Evolutionary conservation across 192 early-diverging fungal species (phyloP).

Genomic region (Coemansia sp.): DNA sequence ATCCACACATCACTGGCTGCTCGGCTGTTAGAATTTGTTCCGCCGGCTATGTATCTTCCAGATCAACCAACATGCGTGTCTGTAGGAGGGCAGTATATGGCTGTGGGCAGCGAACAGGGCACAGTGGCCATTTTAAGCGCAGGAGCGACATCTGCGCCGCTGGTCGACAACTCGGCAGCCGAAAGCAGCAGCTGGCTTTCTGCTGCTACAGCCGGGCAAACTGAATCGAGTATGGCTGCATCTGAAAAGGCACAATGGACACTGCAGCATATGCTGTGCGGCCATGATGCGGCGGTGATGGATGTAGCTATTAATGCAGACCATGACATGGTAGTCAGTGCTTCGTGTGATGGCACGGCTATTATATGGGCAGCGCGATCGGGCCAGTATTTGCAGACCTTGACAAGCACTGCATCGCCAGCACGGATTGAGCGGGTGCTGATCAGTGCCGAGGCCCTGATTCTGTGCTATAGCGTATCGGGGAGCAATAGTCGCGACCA

Average conservation of each 20-base stretch:
- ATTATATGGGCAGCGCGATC: constrained; percentile 26
- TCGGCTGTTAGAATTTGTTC: constrained; percentile 23
- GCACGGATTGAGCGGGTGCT: constrained; percentile 37
- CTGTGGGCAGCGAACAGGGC: constrained; percentile 26
- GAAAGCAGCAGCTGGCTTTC: neutral
- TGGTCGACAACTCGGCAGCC: neutral
- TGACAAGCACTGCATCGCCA: neutral
- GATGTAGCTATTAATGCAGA: constrained; percentile 29
- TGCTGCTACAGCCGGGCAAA: neutral
- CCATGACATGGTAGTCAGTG: constrained; percentile 37
- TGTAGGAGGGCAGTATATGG: constrained; percentile 14
- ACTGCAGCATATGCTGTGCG: constrained; percentile 25
- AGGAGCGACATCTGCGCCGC: constrained; percentile 5
- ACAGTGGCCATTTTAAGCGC: constrained; percentile 27
- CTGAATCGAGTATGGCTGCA: constrained; percentile 10
- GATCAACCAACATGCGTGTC: constrained; percentile 31
- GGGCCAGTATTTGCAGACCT: constrained; percentile 34
- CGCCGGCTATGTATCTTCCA: constrained; percentile 20
- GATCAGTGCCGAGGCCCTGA: constrained; percentile 27
- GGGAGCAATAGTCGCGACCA: constrained; percentile 19
- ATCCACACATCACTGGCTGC: constrained; percentile 24
- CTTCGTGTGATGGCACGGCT: constrained; percentile 37
- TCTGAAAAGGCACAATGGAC: constrained; percentile 11
- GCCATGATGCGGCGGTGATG: constrained; percentile 39
- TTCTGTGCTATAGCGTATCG: constrained; percentile 42